Evolutionary conservation across 1,139 yeast species (phyloP).

Genomic region (Suhomyces terraborum): DNA sequence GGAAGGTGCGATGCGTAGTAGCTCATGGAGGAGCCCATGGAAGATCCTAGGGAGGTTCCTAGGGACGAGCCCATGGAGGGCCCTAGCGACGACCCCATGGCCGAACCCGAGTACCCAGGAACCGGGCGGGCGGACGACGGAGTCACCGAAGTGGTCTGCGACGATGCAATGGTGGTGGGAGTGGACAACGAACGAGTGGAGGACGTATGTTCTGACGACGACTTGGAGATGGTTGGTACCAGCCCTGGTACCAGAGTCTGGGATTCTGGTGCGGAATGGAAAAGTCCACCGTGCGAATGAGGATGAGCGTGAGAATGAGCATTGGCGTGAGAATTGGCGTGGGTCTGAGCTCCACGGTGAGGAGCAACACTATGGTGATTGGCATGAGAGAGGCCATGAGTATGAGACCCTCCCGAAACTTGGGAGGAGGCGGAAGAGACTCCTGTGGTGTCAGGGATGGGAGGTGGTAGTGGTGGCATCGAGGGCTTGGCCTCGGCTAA

Average conservation of each 20-base stretch:
- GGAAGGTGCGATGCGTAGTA: conserved; percentile 2
- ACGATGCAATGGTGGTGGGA: background rate
- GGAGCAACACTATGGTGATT: no score
- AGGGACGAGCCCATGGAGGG: no score
- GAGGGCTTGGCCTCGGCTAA: background rate
- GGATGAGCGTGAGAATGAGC: no score
- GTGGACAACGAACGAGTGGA: background rate
- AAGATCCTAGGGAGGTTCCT: no score
- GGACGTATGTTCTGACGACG: no score
- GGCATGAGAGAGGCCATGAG: no score
- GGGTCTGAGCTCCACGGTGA: no score
- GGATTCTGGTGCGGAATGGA: background rate
- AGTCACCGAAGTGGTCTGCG: no score
- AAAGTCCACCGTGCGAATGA: background rate
- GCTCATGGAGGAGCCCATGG: conserved; percentile 3
- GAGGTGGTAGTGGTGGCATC: conserved; percentile 1
- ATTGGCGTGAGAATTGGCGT: no score
- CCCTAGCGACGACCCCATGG: background rate
- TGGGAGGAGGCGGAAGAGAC: background rate
- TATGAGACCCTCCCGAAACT: background rate
- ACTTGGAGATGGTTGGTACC: background rate
- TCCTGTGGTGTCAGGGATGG: background rate
- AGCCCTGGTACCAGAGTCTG: background rate
- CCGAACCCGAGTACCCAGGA: no score
- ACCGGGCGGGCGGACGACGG: no score